Conservation (phyloP, 768 basidiomycete genomes). For the Boletus tylopilopsis region DNA sequence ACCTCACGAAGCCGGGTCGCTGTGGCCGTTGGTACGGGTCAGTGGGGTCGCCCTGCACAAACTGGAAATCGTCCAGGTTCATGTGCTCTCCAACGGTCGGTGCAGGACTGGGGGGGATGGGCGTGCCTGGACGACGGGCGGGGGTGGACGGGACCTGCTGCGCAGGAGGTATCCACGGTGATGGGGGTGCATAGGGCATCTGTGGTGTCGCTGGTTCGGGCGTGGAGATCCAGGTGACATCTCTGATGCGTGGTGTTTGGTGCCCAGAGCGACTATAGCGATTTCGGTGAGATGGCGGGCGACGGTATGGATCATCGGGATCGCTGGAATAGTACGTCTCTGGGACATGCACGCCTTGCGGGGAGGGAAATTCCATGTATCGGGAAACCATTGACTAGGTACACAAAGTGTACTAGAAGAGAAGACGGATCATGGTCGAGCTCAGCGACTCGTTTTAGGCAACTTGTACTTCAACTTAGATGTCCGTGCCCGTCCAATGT, state of each 20-base stretch:
- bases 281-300: slow-evolving; percentile 11
- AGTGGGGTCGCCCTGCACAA: not conserved
- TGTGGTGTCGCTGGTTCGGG: slow-evolving; percentile 11
- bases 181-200: slow-evolving; percentile 3
- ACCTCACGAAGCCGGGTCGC: slow-evolving; percentile 21
- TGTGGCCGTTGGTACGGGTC: slow-evolving; percentile 11
- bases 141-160: slow-evolving; percentile 9
- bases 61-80: slow-evolving; percentile 19
- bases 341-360: slow-evolving; percentile 22
- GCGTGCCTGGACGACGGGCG: slow-evolving; percentile 5
- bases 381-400: slow-evolving; percentile 20
- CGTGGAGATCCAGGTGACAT: slow-evolving; percentile 24
- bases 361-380: slow-evolving; percentile 18
- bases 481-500: too few species aligned
- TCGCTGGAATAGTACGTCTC: slow-evolving; percentile 8
- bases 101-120: slow-evolving; percentile 18
- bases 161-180: slow-evolving; percentile 2
- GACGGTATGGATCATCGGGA: slow-evolving; percentile 9
- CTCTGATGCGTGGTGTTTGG: slow-evolving; percentile 21
- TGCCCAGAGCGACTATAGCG: slow-evolving; percentile 19
- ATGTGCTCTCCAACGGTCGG: slow-evolving; percentile 30
- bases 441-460: too few species aligned
- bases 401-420: not conserved
- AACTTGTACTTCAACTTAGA: too few species aligned
- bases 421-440: not conserved